Evolutionary conservation across 208 protist species (phyloP), one percentile per base, ranked within the genome.

Genomic region (Porcisia deanei): DNA sequence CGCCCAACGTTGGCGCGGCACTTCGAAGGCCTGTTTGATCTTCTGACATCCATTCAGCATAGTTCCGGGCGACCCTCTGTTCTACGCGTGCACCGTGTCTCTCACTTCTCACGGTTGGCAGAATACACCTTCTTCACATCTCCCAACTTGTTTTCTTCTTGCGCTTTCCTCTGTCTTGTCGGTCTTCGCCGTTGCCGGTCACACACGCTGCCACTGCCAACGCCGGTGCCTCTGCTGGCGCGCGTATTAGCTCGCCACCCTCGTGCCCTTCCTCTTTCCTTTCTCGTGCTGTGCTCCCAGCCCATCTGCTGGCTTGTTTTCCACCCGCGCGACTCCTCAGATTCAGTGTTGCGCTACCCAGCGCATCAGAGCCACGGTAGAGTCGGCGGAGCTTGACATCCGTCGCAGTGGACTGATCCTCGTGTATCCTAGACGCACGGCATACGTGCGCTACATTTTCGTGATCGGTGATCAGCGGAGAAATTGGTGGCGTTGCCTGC

Each of bases 261-360:
- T 57, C 30, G 6, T 58, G 2, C 49, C 1, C 12, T 3, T 39
- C 54, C 63, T 49, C 58, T 30, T 47, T 5, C 57, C 20, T 58
- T 5, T 54, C 65, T 22, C 45, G 20, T 57, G 54, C 59, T 74
- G 45, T 55, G 66, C 49, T 74, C 7, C 37, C 59, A 18, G 65
- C 47, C 37, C 54, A 2, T 14, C 34, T n/a, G 8, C 4, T 65
- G 7, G 18, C 18, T 25, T 5, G 7, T 65, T 37, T 14, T 10
- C 20, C 30, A 4, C 16, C 6, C 6, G n/a, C 60, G n/a, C 60
- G 18, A 16, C 60, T 1, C 18, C 2, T n/a, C 18, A 14, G 34
- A 41, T 37, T 65, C 34, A 10, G 30, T 30, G 16, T 37, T 65
- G 9, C 37, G 34, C 12, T 4, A 43, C 4, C 6, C 37, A 45